These are phyloP conservation scores for Echinosophora koreensis DNA, from an alignment of 306 rosid species.

Conservation along the genomic window DNA sequence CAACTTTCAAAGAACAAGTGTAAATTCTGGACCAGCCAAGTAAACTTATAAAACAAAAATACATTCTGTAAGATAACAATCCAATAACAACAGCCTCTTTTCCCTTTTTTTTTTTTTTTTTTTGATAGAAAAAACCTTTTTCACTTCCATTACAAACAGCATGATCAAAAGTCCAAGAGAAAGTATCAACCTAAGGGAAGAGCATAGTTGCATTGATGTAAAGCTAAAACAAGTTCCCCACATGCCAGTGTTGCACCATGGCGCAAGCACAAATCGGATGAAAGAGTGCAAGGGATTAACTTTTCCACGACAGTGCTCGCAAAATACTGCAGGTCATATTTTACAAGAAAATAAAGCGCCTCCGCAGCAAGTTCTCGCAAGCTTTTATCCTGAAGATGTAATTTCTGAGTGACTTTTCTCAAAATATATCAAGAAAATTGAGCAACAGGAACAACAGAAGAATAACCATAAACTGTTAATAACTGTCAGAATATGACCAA, in stretches of 20 bases:
- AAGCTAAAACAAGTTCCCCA: constrained; percentile 83
- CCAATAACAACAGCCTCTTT: constrained; percentile 10
- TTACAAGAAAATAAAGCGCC: constrained; percentile 87
- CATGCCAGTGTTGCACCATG: constrained; percentile 92
- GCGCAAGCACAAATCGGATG: constrained; percentile 95
- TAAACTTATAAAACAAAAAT: constrained; percentile 10
- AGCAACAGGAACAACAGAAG: constrained; percentile 26
- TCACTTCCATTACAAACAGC: constrained; percentile 27
- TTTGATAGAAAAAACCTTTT: constrained; percentile 18
- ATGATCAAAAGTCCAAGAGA: constrained; percentile 45
- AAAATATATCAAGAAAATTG: constrained; percentile 41
- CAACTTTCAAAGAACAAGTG: constrained; percentile 1
- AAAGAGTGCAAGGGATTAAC: constrained; percentile 85
- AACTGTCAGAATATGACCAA: constrained; percentile 30
- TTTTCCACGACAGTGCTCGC: constrained; percentile 69
- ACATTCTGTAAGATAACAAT: constrained; percentile 34
- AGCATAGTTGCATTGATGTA: constrained; percentile 68
- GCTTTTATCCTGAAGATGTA: constrained; percentile 79
- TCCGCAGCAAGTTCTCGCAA: constrained; percentile 93
- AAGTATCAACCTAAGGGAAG: constrained; percentile 72
- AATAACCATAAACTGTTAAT: constrained; percentile 14
- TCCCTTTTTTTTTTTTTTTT: background rate
- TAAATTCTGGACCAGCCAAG: constrained; percentile 13
- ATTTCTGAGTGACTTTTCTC: constrained; percentile 48
- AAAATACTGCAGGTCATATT: constrained; percentile 80